A percentile compares a stretch with the other conserved stretches of the same genome.
Evolutionary conservation across 192 early-diverging fungal species (phyloP).

Genomic region (Linnemannia elongata): DNA sequence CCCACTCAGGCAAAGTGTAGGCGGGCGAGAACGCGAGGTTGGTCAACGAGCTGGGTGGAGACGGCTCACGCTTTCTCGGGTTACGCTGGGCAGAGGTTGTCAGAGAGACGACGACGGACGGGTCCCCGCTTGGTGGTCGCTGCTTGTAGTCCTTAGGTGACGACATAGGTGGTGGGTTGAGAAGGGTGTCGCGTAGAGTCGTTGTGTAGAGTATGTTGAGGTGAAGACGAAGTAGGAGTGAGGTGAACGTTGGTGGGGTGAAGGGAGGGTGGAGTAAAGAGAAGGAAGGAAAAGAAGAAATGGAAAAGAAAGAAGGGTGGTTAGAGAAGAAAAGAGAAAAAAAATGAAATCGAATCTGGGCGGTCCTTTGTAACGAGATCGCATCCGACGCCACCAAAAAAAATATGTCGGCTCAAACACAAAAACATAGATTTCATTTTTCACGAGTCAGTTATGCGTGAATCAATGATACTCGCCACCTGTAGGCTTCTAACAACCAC

Average conservation of each 20-base stretch:
- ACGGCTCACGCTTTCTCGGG: background rate
- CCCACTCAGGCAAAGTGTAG: background rate
- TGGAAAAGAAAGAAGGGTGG: background rate
- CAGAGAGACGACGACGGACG: background rate
- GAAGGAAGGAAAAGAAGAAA: background rate
- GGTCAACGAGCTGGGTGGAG: background rate
- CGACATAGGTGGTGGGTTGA: background rate
- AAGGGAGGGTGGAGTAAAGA: background rate
- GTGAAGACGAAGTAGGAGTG: background rate
- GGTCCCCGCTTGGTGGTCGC: background rate
- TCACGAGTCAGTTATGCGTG: too few relatives aligned
- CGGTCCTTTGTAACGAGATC: background rate
- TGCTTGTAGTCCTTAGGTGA: background rate
- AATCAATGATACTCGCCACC: too few relatives aligned
- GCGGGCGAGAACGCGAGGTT: background rate
- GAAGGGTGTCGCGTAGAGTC: background rate
- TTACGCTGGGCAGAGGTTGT: background rate
- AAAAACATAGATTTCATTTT: too few relatives aligned
- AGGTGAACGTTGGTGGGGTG: background rate
- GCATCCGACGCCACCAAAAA: background rate
- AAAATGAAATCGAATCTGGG: background rate
- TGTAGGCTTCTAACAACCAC: too few relatives aligned
- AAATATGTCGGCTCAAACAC: too few relatives aligned
- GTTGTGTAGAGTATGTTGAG: background rate
- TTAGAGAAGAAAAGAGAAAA: background rate